Evolutionary conservation across 768 basidiomycete species (phyloP), one percentile per base, ranked within the genome.

Genomic region (Tulasnella sp.): DNA sequence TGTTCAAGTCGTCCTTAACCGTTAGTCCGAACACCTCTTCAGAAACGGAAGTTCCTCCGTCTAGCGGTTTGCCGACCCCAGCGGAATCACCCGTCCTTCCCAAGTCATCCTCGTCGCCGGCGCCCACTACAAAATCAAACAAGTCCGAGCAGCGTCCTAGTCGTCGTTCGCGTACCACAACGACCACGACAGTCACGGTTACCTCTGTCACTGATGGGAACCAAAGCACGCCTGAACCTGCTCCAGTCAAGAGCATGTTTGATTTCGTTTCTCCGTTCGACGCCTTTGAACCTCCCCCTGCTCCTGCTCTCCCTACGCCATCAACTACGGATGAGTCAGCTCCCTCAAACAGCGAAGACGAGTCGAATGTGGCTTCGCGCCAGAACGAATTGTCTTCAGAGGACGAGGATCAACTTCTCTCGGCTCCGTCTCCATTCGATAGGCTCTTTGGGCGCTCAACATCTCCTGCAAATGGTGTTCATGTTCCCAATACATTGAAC

Each of bases 241-340:
- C 27, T 31, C n/a, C 19, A 19, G 24, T 20, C 24, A 54, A 54
- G 44, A 24, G 31, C 28, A 55, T 56, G 10, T 56, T 56, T 34
- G 55, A 56, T 13, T 56, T 56, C 29, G 33, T 56, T 16, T 56
- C 55, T 4, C 55, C 55, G 8, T 55, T 56, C 31, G 55, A 56
- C 32, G 55, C 55, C 4, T 37, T 56, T 13, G 47, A 10, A 15
- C 45, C 47, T 9, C 42, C 45, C 10, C 10, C 16, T 9, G 22
- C 13, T 22, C 27, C 45, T 13, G 25, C 12, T 22, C 13, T 16
- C n/a, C 22, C 13, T 12, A 29, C 51, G 10, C n/a, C 16, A n/a
- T n/a, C 7, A 28, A 27, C 49, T 24, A 13, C 27, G 12, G 13
- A n/a, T n/a, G n/a, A n/a, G 20, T 20, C 37, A 24, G 33, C 25